These are phyloP conservation scores for Omphalotus guepiniiformis DNA, from an alignment of 768 basidiomycete genomes.

Conservation along the genomic window DNA sequence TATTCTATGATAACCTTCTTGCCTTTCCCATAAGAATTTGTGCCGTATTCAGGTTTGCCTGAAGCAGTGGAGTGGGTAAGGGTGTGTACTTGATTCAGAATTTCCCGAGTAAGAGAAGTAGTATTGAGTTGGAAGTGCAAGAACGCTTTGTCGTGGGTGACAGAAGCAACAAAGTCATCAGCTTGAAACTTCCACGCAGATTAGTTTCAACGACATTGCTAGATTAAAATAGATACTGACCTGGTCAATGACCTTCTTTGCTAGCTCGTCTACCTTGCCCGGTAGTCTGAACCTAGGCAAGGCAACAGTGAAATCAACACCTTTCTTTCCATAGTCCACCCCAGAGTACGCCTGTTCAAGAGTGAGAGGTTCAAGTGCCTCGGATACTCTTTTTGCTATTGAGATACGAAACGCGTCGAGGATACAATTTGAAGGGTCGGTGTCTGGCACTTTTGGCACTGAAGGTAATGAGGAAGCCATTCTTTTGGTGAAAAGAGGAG, in stretches of 20 bases:
- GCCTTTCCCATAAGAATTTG: conserved; percentile 69
- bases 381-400: conserved; percentile 68
- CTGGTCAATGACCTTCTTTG: conserved; percentile 64
- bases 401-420: conserved; percentile 80
- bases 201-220: too few species aligned
- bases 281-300: conserved; percentile 86
- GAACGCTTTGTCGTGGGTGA: conserved; percentile 72
- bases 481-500: background rate
- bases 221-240: conserved; percentile 54
- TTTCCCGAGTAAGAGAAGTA: conserved; percentile 54
- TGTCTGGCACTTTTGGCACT: conserved; percentile 37
- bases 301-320: conserved; percentile 89
- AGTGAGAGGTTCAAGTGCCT: conserved; percentile 58
- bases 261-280: conserved; percentile 78
- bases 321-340: conserved; percentile 89
- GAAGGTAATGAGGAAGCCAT: conserved; percentile 32
- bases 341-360: conserved; percentile 79
- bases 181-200: conserved; percentile 71
- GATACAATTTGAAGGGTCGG: conserved; percentile 61
- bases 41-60: conserved; percentile 72
- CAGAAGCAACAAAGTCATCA: conserved; percentile 71
- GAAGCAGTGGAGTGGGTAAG: conserved; percentile 61
- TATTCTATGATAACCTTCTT: conserved; percentile 89
- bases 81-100: conserved; percentile 71
- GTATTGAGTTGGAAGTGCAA: conserved; percentile 77